Conservation (phyloP, 106 monocot species). For the Xerophyta viscosa region DNA sequence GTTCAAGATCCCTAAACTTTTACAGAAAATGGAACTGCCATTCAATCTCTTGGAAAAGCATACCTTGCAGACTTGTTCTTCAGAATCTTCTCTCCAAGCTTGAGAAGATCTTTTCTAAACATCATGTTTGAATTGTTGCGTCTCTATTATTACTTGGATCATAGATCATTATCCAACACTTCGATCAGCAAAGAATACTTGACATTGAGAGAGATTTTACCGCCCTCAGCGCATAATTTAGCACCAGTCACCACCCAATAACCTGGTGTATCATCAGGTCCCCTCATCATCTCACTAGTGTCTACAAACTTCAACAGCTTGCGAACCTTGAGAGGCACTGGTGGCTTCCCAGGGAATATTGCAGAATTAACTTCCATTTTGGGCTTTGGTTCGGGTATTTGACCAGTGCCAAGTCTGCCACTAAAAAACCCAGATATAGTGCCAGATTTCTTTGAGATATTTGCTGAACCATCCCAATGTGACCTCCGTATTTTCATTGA, state of each 20-base stretch:
- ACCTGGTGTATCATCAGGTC: slow-evolving; percentile 61
- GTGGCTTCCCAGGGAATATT: slow-evolving; percentile 50
- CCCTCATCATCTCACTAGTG: slow-evolving; percentile 44
- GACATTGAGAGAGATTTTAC: slow-evolving; percentile 50
- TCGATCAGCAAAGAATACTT: slow-evolving; percentile 58
- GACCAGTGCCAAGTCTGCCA: slow-evolving; percentile 22
- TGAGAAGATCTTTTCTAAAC: no score
- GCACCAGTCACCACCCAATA: slow-evolving; percentile 84
- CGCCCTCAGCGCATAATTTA: slow-evolving; percentile 49
- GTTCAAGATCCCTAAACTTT: no score
- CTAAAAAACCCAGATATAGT: slow-evolving; percentile 32
- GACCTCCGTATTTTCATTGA: slow-evolving; percentile 60
- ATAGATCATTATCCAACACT: slow-evolving; percentile 27
- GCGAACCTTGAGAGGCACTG: slow-evolving; percentile 30
- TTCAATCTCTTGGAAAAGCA: no score
- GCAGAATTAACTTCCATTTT: slow-evolving; percentile 68
- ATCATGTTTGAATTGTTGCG: no score
- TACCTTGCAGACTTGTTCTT: no score
- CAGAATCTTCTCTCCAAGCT: no score
- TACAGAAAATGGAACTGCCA: no score
- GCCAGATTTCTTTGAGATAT: slow-evolving; percentile 23
- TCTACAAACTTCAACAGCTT: slow-evolving; percentile 48
- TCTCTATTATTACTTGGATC: no score
- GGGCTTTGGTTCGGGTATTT: slow-evolving; percentile 11
- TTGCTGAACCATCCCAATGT: slow-evolving; percentile 48